Evolutionary conservation across 1,284 basidiomycete species (phyloP).

Genomic region (Ustilago curta): DNA sequence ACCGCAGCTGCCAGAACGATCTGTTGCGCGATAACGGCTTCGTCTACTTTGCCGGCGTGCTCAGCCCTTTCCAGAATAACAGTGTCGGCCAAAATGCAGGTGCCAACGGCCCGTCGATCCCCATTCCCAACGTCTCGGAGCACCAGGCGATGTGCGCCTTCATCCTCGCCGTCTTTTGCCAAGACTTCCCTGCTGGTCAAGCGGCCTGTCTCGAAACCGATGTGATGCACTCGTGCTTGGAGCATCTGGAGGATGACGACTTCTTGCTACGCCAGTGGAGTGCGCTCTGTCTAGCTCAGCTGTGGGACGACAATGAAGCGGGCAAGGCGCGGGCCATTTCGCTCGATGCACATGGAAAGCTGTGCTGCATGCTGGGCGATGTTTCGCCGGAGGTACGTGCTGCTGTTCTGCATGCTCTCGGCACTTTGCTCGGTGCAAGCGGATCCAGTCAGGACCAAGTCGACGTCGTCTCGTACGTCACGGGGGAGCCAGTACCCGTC

Average conservation of each 20-base stretch:
- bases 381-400: constrained; percentile 92
- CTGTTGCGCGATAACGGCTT: constrained; percentile 78
- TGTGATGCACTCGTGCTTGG: constrained; percentile 90
- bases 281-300: constrained; percentile 89
- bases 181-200: constrained; percentile 88
- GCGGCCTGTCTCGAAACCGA: constrained; percentile 84
- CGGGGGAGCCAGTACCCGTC: constrained; percentile 28
- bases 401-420: constrained; percentile 89
- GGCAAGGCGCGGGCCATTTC: constrained; percentile 88
- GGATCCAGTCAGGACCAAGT: constrained; percentile 71
- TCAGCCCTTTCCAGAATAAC: constrained; percentile 59
- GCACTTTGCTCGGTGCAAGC: constrained; percentile 91
- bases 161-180: constrained; percentile 90
- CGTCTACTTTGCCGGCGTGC: constrained; percentile 66
- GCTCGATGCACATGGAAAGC: constrained; percentile 84
- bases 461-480: constrained; percentile 47
- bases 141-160: constrained; percentile 99
- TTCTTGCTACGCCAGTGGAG: constrained; percentile 95
- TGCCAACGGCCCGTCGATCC: constrained; percentile 69
- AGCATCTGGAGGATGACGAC: constrained; percentile 84
- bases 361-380: constrained; percentile 85
- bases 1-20: constrained; percentile 90
- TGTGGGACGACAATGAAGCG: constrained; percentile 94
- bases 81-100: constrained; percentile 31
- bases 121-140: constrained; percentile 90